Conservation (phyloP, 2,329 filamentous ascomycete genomes). For the Penicillium sp. region DNA sequence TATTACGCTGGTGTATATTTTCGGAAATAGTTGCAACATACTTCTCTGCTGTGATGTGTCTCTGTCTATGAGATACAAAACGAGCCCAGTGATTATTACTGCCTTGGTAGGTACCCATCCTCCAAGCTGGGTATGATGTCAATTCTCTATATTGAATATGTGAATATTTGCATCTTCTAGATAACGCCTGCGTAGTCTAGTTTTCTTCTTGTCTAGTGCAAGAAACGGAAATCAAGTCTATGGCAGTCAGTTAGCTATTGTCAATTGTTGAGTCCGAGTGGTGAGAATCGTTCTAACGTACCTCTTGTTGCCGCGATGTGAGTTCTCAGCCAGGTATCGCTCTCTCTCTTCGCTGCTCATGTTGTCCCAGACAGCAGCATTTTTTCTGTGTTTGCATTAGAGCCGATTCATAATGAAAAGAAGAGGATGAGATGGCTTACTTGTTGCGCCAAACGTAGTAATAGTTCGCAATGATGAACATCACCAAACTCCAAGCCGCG, state of each 20-base stretch:
- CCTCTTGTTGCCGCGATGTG: slow-evolving; percentile 51
- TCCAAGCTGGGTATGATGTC: not conserved
- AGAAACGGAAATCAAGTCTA: slow-evolving; percentile 45
- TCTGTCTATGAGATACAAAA: no score
- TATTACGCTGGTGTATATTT: not conserved
- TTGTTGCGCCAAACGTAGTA: slow-evolving; percentile 49
- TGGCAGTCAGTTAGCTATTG: slow-evolving; percentile 1
- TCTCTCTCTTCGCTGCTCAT: slow-evolving; percentile 46
- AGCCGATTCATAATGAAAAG: not conserved
- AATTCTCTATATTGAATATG: not conserved
- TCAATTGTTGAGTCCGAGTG: not conserved
- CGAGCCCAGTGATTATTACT: not conserved
- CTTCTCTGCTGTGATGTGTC: no score
- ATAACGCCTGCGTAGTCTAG: slow-evolving; percentile 2
- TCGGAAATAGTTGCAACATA: no score
- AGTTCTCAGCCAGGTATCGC: slow-evolving; percentile 43
- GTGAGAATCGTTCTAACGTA: no score
- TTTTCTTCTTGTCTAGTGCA: slow-evolving; percentile 32
- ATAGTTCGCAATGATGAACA: slow-evolving; percentile 52
- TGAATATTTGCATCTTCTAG: not conserved
- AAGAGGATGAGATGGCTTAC: slow-evolving; percentile 26
- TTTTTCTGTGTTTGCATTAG: slow-evolving; percentile 29
- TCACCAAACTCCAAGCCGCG: slow-evolving; percentile 52
- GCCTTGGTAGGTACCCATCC: no score
- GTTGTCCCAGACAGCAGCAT: slow-evolving; percentile 42